These are phyloP conservation scores for Truncatella angustata DNA, from an alignment of 2,329 filamentous ascomycete genomes.

Conservation along the genomic window DNA sequence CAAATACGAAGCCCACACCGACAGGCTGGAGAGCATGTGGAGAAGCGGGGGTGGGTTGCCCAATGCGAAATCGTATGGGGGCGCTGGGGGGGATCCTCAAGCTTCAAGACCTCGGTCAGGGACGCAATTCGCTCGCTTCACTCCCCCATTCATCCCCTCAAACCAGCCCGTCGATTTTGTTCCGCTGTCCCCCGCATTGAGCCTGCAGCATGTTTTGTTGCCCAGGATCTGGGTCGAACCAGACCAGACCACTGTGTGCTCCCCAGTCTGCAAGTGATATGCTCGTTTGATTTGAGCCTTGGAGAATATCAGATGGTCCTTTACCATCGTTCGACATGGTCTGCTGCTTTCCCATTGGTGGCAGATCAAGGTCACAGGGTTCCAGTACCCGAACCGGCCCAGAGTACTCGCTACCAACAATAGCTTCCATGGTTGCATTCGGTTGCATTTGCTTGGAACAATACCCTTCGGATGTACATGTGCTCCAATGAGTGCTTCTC, in stretches of 20 bases:
- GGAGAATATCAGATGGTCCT: background rate
- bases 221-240: too few species aligned
- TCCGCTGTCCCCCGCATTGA: background rate
- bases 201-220: background rate
- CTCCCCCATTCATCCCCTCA: too few species aligned
- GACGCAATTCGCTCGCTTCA: constrained; percentile 1
- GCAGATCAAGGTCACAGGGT: background rate
- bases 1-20: background rate
- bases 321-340: background rate
- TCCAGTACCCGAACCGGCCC: background rate
- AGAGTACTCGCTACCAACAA: background rate
- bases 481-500: background rate
- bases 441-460: background rate
- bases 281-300: too few species aligned
- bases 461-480: background rate
- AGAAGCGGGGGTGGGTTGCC: constrained; percentile 5
- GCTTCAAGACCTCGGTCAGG: background rate
- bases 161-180: background rate
- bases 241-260: too few species aligned
- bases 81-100: too few species aligned
- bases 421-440: constrained; percentile 1
- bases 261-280: too few species aligned
- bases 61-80: background rate
- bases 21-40: constrained; percentile 1
- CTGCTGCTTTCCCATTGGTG: background rate